phyloP scores from a whole-genome alignment of 805 yeast species.

The Yarrowia bubula region DNA sequence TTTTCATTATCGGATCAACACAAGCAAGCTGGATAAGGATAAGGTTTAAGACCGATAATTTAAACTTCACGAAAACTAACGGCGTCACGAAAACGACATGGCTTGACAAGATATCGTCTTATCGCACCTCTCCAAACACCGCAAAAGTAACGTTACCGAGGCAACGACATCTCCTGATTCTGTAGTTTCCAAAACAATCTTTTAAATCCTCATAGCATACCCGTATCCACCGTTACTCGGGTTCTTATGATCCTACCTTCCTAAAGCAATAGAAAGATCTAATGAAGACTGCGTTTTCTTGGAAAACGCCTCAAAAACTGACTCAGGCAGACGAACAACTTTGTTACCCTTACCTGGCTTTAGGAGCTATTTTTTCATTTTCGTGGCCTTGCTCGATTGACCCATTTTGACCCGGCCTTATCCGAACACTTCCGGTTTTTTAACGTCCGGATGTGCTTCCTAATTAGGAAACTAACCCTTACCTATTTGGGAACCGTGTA shows the following conservation, averaged over 20 bases:
- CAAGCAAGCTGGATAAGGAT: conserved; percentile 16
- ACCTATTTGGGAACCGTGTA: not conserved
- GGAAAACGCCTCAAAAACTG: not conserved
- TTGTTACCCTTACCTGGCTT: no score
- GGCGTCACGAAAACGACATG: not conserved
- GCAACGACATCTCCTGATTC: no score
- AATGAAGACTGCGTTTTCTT: no score
- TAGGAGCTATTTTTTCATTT: not conserved
- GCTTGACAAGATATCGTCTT: not conserved
- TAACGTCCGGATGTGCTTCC: not conserved
- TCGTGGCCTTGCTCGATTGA: not conserved
- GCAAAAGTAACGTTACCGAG: no score
- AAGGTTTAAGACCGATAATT: not conserved
- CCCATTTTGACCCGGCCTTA: not conserved
- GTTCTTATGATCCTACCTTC: no score
- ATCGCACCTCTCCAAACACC: not conserved
- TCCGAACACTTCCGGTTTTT: not conserved
- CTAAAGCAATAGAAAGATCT: no score
- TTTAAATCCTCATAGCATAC: no score
- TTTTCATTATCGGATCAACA: conserved; percentile 14
- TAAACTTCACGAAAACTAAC: conserved; percentile 2
- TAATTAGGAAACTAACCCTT: not conserved
- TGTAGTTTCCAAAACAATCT: no score
- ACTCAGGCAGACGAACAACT: not conserved
- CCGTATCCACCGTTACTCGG: no score